Percentiles rank a stretch among this genome's conserved stretches.
phyloP scores from a whole-genome alignment of 208 protist genomes.

The Leishmania tropica region DNA sequence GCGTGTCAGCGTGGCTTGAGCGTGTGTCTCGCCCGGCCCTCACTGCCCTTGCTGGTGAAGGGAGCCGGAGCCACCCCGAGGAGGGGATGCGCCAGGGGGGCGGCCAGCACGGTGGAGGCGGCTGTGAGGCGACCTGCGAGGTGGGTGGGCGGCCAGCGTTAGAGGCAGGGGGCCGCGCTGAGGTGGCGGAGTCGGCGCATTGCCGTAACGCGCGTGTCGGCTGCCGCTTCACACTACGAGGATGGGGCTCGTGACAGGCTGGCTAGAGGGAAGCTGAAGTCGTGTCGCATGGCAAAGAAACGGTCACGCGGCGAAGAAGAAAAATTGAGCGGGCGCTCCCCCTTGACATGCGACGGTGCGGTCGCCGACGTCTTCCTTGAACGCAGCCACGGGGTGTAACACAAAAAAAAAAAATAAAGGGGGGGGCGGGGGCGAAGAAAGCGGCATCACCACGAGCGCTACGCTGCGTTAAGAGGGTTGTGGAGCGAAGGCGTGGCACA shows the following conservation, averaged over 20 bases:
- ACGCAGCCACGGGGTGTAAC: no score
- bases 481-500: background rate
- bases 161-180: background rate
- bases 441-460: no score
- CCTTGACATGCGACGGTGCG: no score
- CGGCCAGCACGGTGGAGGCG: no score
- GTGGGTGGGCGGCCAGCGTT: no score
- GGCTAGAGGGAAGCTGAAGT: background rate
- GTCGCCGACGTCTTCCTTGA: no score
- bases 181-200: background rate
- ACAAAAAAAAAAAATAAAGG: background rate
- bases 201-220: background rate
- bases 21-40: background rate
- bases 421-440: no score
- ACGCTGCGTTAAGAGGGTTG: background rate
- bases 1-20: background rate
- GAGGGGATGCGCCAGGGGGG: background rate
- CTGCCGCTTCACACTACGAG: background rate
- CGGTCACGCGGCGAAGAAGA: no score
- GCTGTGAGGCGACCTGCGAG: background rate
- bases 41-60: background rate
- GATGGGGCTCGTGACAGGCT: background rate
- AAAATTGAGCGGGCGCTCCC: no score
- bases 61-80: background rate
- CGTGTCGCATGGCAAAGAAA: no score